These are phyloP conservation scores for Rhytidiadelphus loreus DNA, from an alignment of 225 moss, liverwort and hornwort species.

Conservation along the genomic window DNA sequence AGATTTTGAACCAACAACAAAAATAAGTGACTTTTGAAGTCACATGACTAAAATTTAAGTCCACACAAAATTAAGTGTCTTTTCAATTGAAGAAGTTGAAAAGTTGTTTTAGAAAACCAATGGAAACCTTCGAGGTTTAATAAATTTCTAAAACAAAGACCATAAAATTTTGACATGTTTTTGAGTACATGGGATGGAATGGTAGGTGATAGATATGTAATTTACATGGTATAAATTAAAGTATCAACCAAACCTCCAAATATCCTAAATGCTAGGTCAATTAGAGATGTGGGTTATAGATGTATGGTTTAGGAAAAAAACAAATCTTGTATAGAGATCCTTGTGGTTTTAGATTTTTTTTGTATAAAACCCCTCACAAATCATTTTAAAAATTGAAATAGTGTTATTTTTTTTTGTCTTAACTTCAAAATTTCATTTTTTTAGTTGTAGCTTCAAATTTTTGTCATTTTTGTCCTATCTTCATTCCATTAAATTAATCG, in stretches of 20 bases:
- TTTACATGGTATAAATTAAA: neutral
- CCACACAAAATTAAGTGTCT: fast-evolving
- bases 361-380: too few species aligned
- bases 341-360: fast-evolving
- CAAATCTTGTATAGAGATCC: fast-evolving
- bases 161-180: neutral
- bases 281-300: too few species aligned
- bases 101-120: neutral
- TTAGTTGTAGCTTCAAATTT: fast-evolving
- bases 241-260: neutral
- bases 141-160: neutral
- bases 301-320: neutral
- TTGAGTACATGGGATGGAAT: fast-evolving
- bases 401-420: fast-evolving
- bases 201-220: neutral
- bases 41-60: fast-evolving
- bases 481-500: neutral
- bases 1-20: neutral
- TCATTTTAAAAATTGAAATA: too few species aligned
- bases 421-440: neutral
- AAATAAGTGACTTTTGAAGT: neutral
- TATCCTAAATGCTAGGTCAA: neutral
- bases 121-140: neutral
- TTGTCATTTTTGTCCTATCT: fast-evolving
- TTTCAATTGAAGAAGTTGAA: neutral